These are phyloP conservation scores for Lathyrus tuberosus DNA, from an alignment of 306 rosid species.

Conservation along the genomic window DNA sequence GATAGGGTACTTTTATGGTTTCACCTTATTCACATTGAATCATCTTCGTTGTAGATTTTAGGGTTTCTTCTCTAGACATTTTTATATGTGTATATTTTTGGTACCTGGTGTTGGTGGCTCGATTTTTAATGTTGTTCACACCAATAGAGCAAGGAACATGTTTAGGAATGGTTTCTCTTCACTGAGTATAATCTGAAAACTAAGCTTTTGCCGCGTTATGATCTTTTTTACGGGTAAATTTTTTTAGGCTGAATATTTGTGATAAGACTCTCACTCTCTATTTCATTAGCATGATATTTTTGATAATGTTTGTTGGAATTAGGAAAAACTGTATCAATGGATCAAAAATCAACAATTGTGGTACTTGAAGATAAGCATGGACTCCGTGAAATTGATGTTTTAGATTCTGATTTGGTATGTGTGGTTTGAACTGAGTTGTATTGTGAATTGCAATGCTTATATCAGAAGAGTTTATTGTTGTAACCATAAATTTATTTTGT, in stretches of 20 bases:
- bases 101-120: slow-evolving; percentile 96
- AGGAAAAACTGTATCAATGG: no score
- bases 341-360: slow-evolving; percentile 56
- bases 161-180: slow-evolving; percentile 79
- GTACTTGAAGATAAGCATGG: slow-evolving; percentile 90
- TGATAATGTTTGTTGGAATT: no score
- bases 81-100: slow-evolving; percentile 11
- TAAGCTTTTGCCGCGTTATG: slow-evolving; percentile 95
- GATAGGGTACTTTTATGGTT: no score
- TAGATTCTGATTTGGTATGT: slow-evolving; percentile 97
- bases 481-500: slow-evolving; percentile 23
- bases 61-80: no score
- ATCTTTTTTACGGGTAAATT: no score
- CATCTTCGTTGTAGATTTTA: no score
- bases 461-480: slow-evolving; percentile 26
- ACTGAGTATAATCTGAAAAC: slow-evolving; percentile 76
- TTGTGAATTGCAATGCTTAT: neutral
- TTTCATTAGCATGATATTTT: no score
- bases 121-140: slow-evolving; percentile 60
- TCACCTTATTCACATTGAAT: no score
- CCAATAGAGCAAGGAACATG: slow-evolving; percentile 66
- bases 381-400: slow-evolving; percentile 72
- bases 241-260: no score
- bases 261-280: no score
- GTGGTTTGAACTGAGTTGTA: neutral